Evolutionary conservation across 345 rosid genomes (phyloP).

Genomic region (Populus davidiana): DNA sequence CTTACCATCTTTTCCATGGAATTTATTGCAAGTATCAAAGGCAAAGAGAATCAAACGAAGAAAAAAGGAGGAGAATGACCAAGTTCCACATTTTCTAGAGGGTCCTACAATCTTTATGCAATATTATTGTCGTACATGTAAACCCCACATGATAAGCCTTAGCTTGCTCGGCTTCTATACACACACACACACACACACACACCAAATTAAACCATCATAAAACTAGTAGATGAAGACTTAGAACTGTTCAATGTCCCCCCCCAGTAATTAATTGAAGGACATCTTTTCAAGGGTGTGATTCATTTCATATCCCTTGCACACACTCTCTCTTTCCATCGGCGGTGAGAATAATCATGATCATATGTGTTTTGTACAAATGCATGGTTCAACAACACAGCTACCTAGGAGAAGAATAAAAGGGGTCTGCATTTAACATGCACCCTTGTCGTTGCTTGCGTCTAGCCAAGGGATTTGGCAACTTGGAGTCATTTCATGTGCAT

Average conservation of each 20-base stretch:
- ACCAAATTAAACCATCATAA: too few relatives aligned
- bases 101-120: conserved; percentile 6
- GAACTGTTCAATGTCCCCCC: too few relatives aligned
- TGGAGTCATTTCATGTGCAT: neutral
- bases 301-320: neutral
- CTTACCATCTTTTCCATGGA: neutral
- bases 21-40: neutral
- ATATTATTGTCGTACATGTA: neutral
- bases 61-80: neutral
- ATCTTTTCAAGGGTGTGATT: too few relatives aligned
- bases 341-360: neutral
- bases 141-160: neutral
- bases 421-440: neutral
- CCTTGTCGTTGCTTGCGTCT: neutral
- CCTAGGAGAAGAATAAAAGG: neutral
- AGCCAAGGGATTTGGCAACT: conserved; percentile 5
- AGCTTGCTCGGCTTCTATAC: too few relatives aligned
- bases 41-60: neutral
- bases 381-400: neutral
- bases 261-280: too few relatives aligned
- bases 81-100: neutral
- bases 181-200: too few relatives aligned
- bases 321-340: neutral
- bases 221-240: too few relatives aligned
- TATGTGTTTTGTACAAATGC: neutral